Evolutionary conservation across 2,329 filamentous ascomycete genomes (phyloP).

Genomic region (Aspergillus terreus): DNA sequence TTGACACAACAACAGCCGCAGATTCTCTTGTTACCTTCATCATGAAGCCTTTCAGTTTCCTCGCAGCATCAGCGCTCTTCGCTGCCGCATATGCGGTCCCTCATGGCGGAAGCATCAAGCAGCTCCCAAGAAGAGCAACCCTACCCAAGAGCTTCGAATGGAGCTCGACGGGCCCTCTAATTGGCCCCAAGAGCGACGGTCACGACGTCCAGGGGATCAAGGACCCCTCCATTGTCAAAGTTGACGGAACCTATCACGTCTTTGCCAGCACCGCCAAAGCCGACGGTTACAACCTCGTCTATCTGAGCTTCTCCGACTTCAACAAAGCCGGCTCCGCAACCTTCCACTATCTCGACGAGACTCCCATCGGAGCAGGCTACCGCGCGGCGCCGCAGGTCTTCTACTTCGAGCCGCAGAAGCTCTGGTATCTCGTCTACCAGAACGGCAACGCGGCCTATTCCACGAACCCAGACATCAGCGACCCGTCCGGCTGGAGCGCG

Average conservation of each 20-base stretch:
- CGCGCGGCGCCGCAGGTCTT: constrained; percentile 6
- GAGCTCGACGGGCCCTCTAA: constrained; percentile 1
- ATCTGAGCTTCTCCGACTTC: constrained; percentile 9
- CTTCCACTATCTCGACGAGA: constrained; percentile 9
- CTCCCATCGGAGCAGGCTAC: constrained; percentile 2
- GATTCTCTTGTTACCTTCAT: too few species aligned
- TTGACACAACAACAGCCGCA: too few species aligned
- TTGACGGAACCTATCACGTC: constrained; percentile 6
- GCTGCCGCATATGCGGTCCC: too few species aligned
- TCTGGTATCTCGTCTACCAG: constrained; percentile 5
- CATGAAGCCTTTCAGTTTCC: too few species aligned
- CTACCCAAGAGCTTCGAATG: constrained; percentile 6
- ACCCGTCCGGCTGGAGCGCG: constrained; percentile 1
- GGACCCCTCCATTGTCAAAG: constrained; percentile 4
- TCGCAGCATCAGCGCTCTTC: too few species aligned
- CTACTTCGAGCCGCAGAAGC: constrained; percentile 3
- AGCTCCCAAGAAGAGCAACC: background rate
- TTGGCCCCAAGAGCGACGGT: constrained; percentile 3
- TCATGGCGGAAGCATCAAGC: too few species aligned
- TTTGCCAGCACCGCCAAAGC: constrained; percentile 6
- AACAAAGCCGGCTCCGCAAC: constrained; percentile 1
- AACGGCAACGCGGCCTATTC: constrained; percentile 7
- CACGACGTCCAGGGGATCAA: constrained; percentile 4
- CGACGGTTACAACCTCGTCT: constrained; percentile 5
- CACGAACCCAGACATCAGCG: constrained; percentile 4